Percentiles rank a stretch among this genome's conserved stretches.
Conservation (phyloP, 2,329 filamentous ascomycete species). For the Aspergillus eucalypticola region DNA sequence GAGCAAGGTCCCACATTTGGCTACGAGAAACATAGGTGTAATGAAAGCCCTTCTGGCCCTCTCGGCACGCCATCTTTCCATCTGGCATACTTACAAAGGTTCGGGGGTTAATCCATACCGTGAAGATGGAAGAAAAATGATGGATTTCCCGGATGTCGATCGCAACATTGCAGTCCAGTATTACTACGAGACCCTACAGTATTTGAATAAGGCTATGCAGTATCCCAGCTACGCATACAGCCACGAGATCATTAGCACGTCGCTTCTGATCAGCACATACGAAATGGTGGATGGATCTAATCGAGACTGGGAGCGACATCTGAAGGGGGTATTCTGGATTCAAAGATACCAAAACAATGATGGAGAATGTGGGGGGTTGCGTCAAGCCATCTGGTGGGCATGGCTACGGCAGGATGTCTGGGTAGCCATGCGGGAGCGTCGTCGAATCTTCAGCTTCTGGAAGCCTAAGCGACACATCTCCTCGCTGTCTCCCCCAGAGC, state of each 20-base stretch:
- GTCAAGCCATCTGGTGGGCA: conserved; percentile 64
- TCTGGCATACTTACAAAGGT: conserved; percentile 24
- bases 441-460: conserved; percentile 61
- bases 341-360: conserved; percentile 63
- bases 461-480: conserved; percentile 52
- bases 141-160: conserved; percentile 24
- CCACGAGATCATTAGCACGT: conserved; percentile 60
- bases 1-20: conserved; percentile 40
- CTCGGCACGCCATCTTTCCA: conserved; percentile 54
- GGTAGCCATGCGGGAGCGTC: conserved; percentile 62
- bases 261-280: conserved; percentile 62
- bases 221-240: conserved; percentile 60
- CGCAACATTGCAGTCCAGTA: conserved; percentile 52
- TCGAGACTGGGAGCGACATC: conserved; percentile 61
- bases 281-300: conserved; percentile 65
- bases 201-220: conserved; percentile 60
- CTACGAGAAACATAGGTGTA: conserved; percentile 56
- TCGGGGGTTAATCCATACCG: background rate
- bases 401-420: conserved; percentile 68
- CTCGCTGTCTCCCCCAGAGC: conserved; percentile 54
- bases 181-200: conserved; percentile 64
- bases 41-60: conserved; percentile 61
- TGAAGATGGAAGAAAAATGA: background rate
- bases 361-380: conserved; percentile 58
- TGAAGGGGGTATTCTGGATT: conserved; percentile 68